phyloP scores from a whole-genome alignment of 1,284 basidiomycete genomes.

The Malassezia globosa region DNA sequence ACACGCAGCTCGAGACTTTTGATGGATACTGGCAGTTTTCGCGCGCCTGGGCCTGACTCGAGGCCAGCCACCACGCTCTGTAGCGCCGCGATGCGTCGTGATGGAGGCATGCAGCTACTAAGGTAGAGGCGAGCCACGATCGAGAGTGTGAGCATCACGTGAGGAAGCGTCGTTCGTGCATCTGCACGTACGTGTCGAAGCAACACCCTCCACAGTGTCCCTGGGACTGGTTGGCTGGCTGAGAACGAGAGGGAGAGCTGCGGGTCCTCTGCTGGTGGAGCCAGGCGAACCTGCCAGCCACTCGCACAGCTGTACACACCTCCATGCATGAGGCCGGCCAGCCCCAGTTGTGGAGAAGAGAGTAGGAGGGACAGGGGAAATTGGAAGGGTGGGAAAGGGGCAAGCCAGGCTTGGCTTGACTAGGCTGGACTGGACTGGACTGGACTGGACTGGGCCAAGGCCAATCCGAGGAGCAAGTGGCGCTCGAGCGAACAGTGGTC shows the following conservation, averaged over 20 bases:
- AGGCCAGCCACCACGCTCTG: constrained; percentile 4
- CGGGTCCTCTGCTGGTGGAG: not conserved
- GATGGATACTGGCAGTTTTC: constrained; percentile 2
- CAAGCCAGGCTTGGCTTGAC: too few relatives aligned
- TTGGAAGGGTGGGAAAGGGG: too few relatives aligned
- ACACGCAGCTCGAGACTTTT: constrained; percentile 4
- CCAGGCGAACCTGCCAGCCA: not conserved
- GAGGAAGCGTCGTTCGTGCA: too few relatives aligned
- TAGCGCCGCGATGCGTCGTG: not conserved
- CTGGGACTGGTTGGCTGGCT: not conserved
- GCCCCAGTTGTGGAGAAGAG: too few relatives aligned
- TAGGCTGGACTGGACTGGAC: too few relatives aligned
- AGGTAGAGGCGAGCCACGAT: not conserved
- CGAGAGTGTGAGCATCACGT: not conserved
- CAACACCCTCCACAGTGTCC: too few relatives aligned
- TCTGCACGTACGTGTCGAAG: too few relatives aligned
- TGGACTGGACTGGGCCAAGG: too few relatives aligned
- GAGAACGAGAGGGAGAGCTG: not conserved
- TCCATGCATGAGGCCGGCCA: too few relatives aligned
- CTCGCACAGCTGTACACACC: not conserved
- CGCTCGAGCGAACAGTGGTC: too few relatives aligned
- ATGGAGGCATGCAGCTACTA: not conserved
- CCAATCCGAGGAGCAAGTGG: too few relatives aligned
- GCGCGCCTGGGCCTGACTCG: constrained; percentile 4
- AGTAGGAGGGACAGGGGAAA: too few relatives aligned